Conservation (phyloP, 805 yeast species). For the Metschnikowia cerradonensis region DNA sequence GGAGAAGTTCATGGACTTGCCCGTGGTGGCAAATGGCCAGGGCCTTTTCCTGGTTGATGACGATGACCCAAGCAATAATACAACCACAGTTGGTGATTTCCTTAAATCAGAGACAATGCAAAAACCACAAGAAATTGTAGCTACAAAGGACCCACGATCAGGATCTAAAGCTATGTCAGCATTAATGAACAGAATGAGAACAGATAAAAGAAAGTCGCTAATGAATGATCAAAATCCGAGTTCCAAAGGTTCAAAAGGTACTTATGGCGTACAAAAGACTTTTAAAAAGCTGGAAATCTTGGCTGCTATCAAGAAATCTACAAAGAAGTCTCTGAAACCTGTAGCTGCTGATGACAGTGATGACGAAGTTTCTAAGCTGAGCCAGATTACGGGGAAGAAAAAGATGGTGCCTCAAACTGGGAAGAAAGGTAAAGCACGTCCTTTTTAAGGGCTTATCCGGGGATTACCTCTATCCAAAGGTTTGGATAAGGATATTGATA, state of each 20-base stretch:
- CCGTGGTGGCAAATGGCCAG: constrained; percentile 31
- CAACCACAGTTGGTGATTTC: constrained; percentile 27
- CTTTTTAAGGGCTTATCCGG: constrained; percentile 8
- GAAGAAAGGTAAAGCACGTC: constrained; percentile 16
- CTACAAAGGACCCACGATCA: constrained; percentile 9
- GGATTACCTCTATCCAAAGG: background rate
- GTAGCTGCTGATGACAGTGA: constrained; percentile 9
- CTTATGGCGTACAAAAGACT: background rate
- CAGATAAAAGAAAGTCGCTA: constrained; percentile 17
- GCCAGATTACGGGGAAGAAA: constrained; percentile 12
- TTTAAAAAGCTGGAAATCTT: constrained; percentile 7
- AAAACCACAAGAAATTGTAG: constrained; percentile 1
- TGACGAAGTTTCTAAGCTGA: constrained; percentile 16
- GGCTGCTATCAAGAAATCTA: constrained; percentile 7
- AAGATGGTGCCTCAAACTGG: constrained; percentile 7
- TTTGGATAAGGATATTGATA: background rate
- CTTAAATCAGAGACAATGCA: constrained; percentile 14
- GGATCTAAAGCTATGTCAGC: constrained; percentile 36
- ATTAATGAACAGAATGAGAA: constrained; percentile 35
- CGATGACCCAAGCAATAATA: background rate
- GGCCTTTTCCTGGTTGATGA: constrained; percentile 23
- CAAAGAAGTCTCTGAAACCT: background rate
- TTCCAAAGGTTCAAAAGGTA: background rate
- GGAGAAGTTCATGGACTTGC: constrained; percentile 27
- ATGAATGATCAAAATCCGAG: constrained; percentile 5